Base-by-base conservation (phyloP, 495 filamentous ascomycete species). In the Astrothelium subdiscretum region DNA sequence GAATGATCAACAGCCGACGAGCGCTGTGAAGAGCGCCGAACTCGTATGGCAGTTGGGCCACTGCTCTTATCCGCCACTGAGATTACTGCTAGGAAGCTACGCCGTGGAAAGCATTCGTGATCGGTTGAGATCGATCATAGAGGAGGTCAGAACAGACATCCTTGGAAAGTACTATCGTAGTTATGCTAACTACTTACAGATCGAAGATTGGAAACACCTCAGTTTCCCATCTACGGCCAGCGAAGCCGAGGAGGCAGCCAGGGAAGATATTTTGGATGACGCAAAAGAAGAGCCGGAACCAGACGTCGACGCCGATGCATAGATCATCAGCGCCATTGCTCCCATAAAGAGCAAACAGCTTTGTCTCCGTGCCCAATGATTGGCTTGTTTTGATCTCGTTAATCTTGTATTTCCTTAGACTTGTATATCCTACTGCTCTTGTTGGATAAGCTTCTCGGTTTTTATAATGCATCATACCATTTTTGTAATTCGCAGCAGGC, bases 101-200 rank as follows among this genome's bases (percentile, higher is more conserved):
- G 94, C 94, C 0, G 91, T 97, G 32, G 92, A 98, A 75, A 95
- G 90, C 69, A 91, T 97, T 62, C 78, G 94, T 26, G 94, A 98
- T 75, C 79, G 92, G 31, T 69, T 98, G 65, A 80, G 91, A 66
- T 90, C 86, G 63, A 87, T 96, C 42, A 97, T 90, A 44, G 94
- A 98, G 73, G 94, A 98, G 79, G 85, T 95, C 59, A 32, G 66
- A 61, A 15, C 13, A 24, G 4, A 12, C 4, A 64, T 60, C 10
- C 29, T n/a, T 38, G 20, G 42, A 22, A 35, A 43, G 18, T n/a
- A n/a, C 15, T 24, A 1, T 12, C 42, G 70, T 11, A 15, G 48
- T 20, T 8, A 15, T 26, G 48, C 48, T 54, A 29, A 54, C 20
- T 29, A 10, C 12, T n/a, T 29, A 6, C 15, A 54, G 70, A 76